Evolutionary conservation across 352 stramenopile species (phyloP).

Genomic region (Phytophthora sp.): DNA sequence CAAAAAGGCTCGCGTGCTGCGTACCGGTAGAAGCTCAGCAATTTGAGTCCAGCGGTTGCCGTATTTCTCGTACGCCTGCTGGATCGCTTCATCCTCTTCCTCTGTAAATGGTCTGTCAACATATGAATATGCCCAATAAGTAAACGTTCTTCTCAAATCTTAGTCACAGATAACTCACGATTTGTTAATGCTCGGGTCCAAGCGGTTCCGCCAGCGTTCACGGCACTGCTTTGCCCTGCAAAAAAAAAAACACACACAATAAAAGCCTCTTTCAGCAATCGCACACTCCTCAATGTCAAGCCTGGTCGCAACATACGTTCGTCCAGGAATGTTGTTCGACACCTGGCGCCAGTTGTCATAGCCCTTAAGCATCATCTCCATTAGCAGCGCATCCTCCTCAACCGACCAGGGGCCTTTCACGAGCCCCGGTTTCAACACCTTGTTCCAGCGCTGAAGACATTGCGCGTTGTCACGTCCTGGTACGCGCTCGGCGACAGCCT

Average conservation of each 20-base stretch:
- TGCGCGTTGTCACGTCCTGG: slow-evolving; percentile 76
- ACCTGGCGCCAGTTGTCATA: slow-evolving; percentile 79
- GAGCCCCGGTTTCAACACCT: slow-evolving; percentile 92
- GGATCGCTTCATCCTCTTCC: slow-evolving; percentile 75
- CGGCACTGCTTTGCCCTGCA: slow-evolving; percentile 94
- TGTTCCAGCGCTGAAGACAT: slow-evolving; percentile 88
- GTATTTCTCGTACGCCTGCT: slow-evolving; percentile 81
- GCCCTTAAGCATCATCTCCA: slow-evolving; percentile 86
- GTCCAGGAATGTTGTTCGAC: slow-evolving; percentile 67
- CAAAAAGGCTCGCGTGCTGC: background rate
- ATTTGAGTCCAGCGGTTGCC: slow-evolving; percentile 91
- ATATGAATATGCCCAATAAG: slow-evolving; percentile 12
- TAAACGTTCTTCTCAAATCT: background rate
- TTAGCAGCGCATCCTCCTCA: slow-evolving; percentile 90
- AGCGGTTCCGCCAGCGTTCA: slow-evolving; percentile 96
- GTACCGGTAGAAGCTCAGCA: slow-evolving; percentile 75
- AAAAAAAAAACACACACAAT: background rate
- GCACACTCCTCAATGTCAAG: background rate
- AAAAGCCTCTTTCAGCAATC: background rate
- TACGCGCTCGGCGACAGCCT: slow-evolving; percentile 72
- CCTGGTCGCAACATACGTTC: slow-evolving; percentile 51
- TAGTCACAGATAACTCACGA: slow-evolving; percentile 24
- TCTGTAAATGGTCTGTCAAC: slow-evolving; percentile 59
- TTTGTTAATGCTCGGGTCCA: slow-evolving; percentile 94
- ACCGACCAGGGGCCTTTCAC: slow-evolving; percentile 93